Evolutionary conservation across 805 yeast genomes (phyloP), one percentile per base, ranked within the genome.

Genomic region (Wickerhamomyces pijperi): DNA sequence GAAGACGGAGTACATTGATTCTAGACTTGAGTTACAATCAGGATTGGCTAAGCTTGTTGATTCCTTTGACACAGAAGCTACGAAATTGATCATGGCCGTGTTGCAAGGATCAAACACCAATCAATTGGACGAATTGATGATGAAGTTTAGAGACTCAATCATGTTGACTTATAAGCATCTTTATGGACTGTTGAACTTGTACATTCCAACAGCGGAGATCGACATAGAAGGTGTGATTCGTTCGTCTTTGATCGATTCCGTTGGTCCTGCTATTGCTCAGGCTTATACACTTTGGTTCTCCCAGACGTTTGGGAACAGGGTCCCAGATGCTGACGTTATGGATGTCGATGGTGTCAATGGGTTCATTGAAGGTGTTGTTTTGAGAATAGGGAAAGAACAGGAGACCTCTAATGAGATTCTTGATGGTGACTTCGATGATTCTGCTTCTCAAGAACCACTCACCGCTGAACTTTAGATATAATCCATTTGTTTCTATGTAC

Each of bases 1-100:
- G 13, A 81, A 83, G 13, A 79, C 76, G 49, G 80, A 84, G 54
- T 81, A 81, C 82, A 72, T 79, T 35, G 96, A 88, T 59, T 92
- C 80, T 2, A 65, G 76, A 43, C 59, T 61, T 12, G 97, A 88
- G 55, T 64, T 88, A 33, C 83, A 82, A 48, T 64, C 74, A 19
- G 87, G 82, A 46, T 65, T 88, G 46, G 72, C 88, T 46, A 76
- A 74, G 43, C 64, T 78, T 3, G 84, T 87, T 19, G 80, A 76
- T 46, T 74, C 69, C 17, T 31, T 31, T 31, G 19, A 15, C 19
- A 6, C 17, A 8, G 19, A 31, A 6, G 17, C 33, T 4, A 13
- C 15, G 12, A 7, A 31, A 15, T 6, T 31, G 19, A 31, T 31
- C 12, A 31, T 31, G 17, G 19, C 14, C 14, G 7, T 14, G 4